phyloP scores from a whole-genome alignment of 805 yeast species.

The Wickerhamiella lipophila region DNA sequence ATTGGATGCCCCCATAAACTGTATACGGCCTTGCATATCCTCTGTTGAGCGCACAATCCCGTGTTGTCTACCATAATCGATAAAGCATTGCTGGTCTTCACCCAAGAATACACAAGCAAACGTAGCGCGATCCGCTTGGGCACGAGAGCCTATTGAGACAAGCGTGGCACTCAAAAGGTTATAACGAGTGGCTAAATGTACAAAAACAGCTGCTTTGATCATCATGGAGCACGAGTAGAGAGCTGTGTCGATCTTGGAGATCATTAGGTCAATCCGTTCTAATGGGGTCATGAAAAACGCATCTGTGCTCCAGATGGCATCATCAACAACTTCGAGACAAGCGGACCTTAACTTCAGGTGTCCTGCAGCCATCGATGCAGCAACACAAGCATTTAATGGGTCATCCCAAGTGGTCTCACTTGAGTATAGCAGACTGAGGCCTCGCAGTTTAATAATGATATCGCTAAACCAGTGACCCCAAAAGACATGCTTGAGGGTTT shows the following conservation, averaged over 20 bases:
- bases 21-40: constrained; percentile 19
- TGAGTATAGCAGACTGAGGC: not conserved
- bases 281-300: constrained; percentile 9
- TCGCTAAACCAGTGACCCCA: constrained; percentile 2
- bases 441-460: not conserved
- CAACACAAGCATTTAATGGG: not conserved
- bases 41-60: constrained; percentile 15
- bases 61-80: constrained; percentile 20
- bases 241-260: constrained; percentile 3
- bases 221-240: constrained; percentile 10
- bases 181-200: constrained; percentile 11
- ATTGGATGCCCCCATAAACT: not conserved
- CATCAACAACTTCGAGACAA: not conserved
- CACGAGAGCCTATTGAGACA: constrained; percentile 13
- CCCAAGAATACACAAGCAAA: constrained; percentile 12
- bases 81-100: constrained; percentile 12
- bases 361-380: not conserved
- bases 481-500: not conserved
- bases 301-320: not conserved
- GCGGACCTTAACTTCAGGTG: not conserved
- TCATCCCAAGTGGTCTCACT: not conserved
- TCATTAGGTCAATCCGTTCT: not conserved
- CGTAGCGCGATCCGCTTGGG: constrained; percentile 4
- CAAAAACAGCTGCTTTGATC: constrained; percentile 16
- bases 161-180: constrained; percentile 14